Evolutionary conservation across 1,284 basidiomycete species (phyloP).

Genomic region (Cryptococcus deneoformans): DNA sequence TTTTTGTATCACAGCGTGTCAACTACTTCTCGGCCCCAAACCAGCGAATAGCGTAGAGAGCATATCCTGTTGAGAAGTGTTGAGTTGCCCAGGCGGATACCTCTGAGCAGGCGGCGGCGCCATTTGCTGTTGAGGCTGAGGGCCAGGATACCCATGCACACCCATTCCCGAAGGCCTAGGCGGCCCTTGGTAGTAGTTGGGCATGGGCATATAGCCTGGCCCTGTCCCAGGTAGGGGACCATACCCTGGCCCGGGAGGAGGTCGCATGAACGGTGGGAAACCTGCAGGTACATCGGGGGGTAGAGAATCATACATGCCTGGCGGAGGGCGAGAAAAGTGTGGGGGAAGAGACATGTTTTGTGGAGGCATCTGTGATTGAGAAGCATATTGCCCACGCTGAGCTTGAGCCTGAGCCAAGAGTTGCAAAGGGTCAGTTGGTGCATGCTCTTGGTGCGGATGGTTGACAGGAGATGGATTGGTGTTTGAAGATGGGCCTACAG

Average conservation of each 20-base stretch:
- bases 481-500: not conserved
- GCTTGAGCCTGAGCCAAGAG: constrained; percentile 27
- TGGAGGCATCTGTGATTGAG: constrained; percentile 4
- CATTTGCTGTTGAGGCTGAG: not conserved
- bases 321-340: constrained; percentile 9
- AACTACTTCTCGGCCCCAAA: constrained; percentile 12
- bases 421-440: constrained; percentile 23
- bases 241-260: not conserved
- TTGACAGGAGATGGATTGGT: not conserved
- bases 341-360: constrained; percentile 19
- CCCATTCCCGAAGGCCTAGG: not conserved
- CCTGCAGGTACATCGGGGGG: not conserved
- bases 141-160: too few species aligned
- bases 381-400: constrained; percentile 9
- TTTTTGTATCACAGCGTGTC: too few species aligned
- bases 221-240: not conserved
- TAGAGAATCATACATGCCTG: constrained; percentile 1
- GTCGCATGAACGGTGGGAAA: constrained; percentile 6
- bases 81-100: constrained; percentile 5
- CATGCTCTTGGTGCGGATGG: constrained; percentile 3
- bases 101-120: not conserved
- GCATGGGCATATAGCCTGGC: not conserved
- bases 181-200: not conserved
- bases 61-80: constrained; percentile 37
- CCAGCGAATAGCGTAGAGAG: constrained; percentile 34